Percentiles rank a stretch among this genome's conserved stretches.
These are phyloP conservation scores for Penstemon davidsonii DNA, from an alignment of 257 asterid genomes.

Conservation along the genomic window DNA sequence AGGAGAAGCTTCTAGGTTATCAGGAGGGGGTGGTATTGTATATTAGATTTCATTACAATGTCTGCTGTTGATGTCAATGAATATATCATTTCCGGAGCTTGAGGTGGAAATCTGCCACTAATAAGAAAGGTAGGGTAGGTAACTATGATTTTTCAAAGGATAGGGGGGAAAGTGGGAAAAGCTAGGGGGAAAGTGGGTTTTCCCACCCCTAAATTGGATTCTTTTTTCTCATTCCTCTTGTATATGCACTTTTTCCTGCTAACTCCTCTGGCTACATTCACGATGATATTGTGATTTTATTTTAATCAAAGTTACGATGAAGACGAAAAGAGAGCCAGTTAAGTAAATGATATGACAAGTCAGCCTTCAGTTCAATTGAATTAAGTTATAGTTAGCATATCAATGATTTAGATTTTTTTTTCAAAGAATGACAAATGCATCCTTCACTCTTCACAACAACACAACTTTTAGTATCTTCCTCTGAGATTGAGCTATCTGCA, in stretches of 20 bases:
- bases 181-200: no score
- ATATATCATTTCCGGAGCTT: no score
- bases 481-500: conserved; percentile 5
- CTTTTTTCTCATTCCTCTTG: not conserved
- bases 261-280: not conserved
- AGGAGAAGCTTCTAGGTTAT: conserved; percentile 23
- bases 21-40: conserved; percentile 20
- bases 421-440: not conserved
- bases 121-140: no score
- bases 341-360: not conserved
- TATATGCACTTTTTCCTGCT: not conserved
- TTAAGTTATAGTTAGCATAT: conserved; percentile 16
- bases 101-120: no score
- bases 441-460: conserved; percentile 3
- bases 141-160: no score
- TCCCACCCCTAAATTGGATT: conserved; percentile 3
- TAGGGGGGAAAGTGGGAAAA: no score
- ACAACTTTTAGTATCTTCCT: conserved; percentile 11
- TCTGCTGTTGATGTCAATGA: conserved; percentile 57
- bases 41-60: conserved; percentile 39
- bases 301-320: not conserved
- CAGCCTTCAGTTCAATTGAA: conserved; percentile 15
- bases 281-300: not conserved
- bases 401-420: not conserved
- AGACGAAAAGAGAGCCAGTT: not conserved